These are phyloP conservation scores for Alnus glutinosa DNA, from an alignment of 306 rosid genomes.

Conservation along the genomic window DNA sequence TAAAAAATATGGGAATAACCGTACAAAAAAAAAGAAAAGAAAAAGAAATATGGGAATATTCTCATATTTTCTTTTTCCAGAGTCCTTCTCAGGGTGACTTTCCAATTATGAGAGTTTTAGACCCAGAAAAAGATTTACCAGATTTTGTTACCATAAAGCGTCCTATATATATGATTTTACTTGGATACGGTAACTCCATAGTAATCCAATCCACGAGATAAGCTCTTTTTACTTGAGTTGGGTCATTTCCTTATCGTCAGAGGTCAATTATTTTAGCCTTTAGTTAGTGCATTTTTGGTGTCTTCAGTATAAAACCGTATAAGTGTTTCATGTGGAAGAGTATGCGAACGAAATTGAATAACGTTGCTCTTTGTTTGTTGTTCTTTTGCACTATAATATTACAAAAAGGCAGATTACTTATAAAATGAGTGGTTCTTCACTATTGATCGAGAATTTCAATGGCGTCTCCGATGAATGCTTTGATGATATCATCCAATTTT, in stretches of 20 bases:
- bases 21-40: too few species aligned
- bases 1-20: constrained; percentile 11
- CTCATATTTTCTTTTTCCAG: neutral
- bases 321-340: constrained; percentile 1
- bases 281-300: neutral
- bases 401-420: constrained; percentile 42
- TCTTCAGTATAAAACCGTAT: neutral
- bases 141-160: constrained; percentile 11
- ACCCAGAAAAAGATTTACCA: constrained; percentile 4
- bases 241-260: neutral
- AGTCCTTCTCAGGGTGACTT: constrained; percentile 15
- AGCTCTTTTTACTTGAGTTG: neutral
- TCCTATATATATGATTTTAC: neutral
- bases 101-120: constrained; percentile 3
- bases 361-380: constrained; percentile 20
- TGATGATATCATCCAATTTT: constrained; percentile 42
- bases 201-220: constrained; percentile 21
- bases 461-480: constrained; percentile 51
- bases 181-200: neutral
- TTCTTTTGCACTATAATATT: neutral
- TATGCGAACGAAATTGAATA: constrained; percentile 14
- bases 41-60: constrained; percentile 14
- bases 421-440: constrained; percentile 57
- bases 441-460: constrained; percentile 50
- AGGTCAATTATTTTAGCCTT: neutral